These are phyloP conservation scores for Triangularia setosa DNA, from an alignment of 2,329 filamentous ascomycete genomes.

Conservation along the genomic window DNA sequence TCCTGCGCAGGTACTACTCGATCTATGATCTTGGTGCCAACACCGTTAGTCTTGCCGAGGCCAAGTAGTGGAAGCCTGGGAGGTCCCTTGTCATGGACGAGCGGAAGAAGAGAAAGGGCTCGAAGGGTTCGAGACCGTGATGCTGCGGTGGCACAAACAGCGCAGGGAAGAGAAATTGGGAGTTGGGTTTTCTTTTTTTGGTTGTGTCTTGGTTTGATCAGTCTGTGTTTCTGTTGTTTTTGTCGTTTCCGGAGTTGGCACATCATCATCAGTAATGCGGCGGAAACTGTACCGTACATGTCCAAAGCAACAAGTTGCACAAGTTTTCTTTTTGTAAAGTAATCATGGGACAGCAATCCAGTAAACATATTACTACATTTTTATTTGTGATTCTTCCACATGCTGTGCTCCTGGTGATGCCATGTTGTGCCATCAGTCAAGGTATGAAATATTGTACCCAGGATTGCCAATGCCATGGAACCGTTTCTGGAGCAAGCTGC, in stretches of 20 bases:
- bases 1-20: conserved; percentile 85
- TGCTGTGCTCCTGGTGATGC: not conserved
- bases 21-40: conserved; percentile 92
- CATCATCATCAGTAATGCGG: not conserved
- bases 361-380: not conserved
- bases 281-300: not conserved
- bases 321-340: conserved; percentile 6
- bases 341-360: conserved; percentile 1
- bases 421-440: too few relatives aligned
- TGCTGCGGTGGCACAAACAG: not conserved
- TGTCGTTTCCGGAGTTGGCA: not conserved
- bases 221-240: conserved; percentile 1
- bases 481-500: not conserved
- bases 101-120: not conserved
- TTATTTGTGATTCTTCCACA: not conserved
- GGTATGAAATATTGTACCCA: too few relatives aligned
- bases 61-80: conserved; percentile 51
- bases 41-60: conserved; percentile 82
- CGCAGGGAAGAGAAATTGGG: not conserved
- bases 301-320: not conserved
- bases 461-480: not conserved
- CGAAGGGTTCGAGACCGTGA: not conserved
- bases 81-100: not conserved
- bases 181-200: not conserved
- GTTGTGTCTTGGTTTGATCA: not conserved